Conservation (phyloP, 2,329 filamentous ascomycete genomes). For the Cytospora leucostoma region DNA sequence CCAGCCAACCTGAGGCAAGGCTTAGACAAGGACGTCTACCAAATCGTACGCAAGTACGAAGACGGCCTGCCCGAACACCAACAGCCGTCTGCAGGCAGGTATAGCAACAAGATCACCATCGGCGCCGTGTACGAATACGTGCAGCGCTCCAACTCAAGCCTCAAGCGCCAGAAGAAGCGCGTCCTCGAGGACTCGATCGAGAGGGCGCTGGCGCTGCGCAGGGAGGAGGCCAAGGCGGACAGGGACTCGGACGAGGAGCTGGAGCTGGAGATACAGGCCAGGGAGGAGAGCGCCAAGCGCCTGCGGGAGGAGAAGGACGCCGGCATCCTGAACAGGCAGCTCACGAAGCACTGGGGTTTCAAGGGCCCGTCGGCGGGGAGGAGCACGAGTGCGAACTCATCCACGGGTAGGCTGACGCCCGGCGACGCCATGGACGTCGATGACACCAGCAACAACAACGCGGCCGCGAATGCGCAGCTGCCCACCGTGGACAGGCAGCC, state of each 20-base stretch:
- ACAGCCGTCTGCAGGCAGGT: constrained; percentile 9
- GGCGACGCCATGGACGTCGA: constrained; percentile 32
- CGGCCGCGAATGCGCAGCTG: no score
- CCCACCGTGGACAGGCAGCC: constrained; percentile 52
- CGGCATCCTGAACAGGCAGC: constrained; percentile 44
- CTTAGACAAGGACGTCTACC: constrained; percentile 74
- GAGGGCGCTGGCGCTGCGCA: constrained; percentile 72
- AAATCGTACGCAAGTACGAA: constrained; percentile 74
- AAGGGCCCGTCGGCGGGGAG: constrained; percentile 25
- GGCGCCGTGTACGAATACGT: constrained; percentile 74
- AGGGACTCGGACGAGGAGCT: constrained; percentile 51
- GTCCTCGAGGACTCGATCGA: constrained; percentile 84
- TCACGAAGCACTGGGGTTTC: constrained; percentile 45
- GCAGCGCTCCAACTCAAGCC: constrained; percentile 80
- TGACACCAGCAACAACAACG: constrained; percentile 29
- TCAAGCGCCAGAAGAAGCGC: constrained; percentile 80
- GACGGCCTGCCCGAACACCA: constrained; percentile 50
- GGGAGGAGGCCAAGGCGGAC: constrained; percentile 61
- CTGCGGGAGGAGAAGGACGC: constrained; percentile 30
- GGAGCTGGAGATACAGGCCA: constrained; percentile 36
- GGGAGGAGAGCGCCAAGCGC: constrained; percentile 31
- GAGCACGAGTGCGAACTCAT: constrained; percentile 20
- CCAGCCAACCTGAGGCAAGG: constrained; percentile 50
- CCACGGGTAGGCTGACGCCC: constrained; percentile 29
- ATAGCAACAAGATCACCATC: constrained; percentile 50